Evolutionary conservation across 2,329 filamentous ascomycete genomes (phyloP).

Genomic region (Tolypocladium inflatum): DNA sequence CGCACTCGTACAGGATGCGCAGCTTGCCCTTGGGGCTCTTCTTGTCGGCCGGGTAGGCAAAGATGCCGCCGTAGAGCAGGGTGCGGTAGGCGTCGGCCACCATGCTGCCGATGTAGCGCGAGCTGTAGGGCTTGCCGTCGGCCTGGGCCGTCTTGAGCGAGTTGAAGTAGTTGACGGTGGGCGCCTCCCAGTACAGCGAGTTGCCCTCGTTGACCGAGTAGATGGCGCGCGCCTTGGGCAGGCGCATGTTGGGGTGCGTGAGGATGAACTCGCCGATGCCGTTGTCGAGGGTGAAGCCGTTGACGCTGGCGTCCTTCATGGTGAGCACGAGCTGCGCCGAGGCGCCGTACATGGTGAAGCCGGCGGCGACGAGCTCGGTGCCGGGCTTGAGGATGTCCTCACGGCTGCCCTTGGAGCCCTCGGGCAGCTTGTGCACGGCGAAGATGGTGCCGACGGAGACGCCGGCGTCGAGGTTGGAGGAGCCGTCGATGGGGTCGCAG

Average conservation of each 20-base stretch:
- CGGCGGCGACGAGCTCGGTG: conserved; percentile 82
- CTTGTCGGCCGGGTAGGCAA: conserved; percentile 94
- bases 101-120: conserved; percentile 96
- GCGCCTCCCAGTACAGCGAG: conserved; percentile 89
- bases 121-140: conserved; percentile 80
- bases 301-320: conserved; percentile 85
- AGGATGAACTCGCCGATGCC: conserved; percentile 98
- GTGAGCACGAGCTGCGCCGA: conserved; percentile 94
- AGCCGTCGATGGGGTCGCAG: conserved; percentile 96
- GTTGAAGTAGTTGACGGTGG: conserved; percentile 80
- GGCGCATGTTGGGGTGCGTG: conserved; percentile 87
- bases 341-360: conserved; percentile 99
- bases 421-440: conserved; percentile 80
- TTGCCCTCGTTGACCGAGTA: conserved; percentile 99
- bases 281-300: conserved; percentile 96
- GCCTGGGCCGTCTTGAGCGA: conserved; percentile 72
- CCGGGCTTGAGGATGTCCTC: conserved; percentile 86
- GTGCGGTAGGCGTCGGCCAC: conserved; percentile 97
- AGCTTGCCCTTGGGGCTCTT: conserved; percentile 99
- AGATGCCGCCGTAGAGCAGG: conserved; percentile 89
- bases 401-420: conserved; percentile 62
- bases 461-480: conserved; percentile 93
- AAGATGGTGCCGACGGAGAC: conserved; percentile 98
- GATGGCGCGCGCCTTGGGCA: conserved; percentile 72
- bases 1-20: conserved; percentile 94